Base-by-base conservation (phyloP, 495 filamentous ascomycete genomes). In the Trichoderma reesei region DNA sequence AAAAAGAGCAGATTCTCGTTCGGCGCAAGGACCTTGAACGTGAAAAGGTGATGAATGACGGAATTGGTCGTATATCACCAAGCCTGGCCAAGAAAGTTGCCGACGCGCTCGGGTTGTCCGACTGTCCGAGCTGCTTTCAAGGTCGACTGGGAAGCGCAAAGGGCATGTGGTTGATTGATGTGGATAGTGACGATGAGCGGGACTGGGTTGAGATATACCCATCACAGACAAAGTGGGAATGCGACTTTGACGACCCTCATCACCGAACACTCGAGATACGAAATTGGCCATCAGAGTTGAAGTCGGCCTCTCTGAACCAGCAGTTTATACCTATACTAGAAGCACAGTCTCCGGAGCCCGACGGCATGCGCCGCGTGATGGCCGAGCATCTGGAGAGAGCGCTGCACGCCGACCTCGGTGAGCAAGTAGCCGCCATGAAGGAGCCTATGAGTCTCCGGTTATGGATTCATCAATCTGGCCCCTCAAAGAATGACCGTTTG, bases 121-220 rank as follows among this genome's bases (percentile, higher is more conserved):
- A 80, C 46, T 80, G 87, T 0, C 91, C 92, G 0, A 88, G 87
- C 63, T 84, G 80, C 7, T 88, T 95, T 61, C 93, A 97, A 74
- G 93, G 80, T 11, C 80, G 93, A 46, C 85, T 98, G 65, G 89
- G 86, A 3, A 86, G 89, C 6, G 90, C 90, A 1, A 97, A 98
- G 73, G 94, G 94, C 3, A 75, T 97, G 46, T 97, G 93, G 92
- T 84, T 92, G 74, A 79, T 93, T 16, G 85, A 88, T 67, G 78
- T 78, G 9, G 76, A 51, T 74, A 77, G 62, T 46, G 75, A 64
- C 7, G 76, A 81, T 8, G 69, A 73, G 39, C 70, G 78, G 0
- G 75, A 80, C 9, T 96, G 89, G 87, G 91, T 97, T 63, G 84
- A 91, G 64, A 86, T 95, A 7, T 88, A 83, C 3, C 80, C 85